Conservation (phyloP, 2,329 filamentous ascomycete species). For the Trichoderma breve region DNA sequence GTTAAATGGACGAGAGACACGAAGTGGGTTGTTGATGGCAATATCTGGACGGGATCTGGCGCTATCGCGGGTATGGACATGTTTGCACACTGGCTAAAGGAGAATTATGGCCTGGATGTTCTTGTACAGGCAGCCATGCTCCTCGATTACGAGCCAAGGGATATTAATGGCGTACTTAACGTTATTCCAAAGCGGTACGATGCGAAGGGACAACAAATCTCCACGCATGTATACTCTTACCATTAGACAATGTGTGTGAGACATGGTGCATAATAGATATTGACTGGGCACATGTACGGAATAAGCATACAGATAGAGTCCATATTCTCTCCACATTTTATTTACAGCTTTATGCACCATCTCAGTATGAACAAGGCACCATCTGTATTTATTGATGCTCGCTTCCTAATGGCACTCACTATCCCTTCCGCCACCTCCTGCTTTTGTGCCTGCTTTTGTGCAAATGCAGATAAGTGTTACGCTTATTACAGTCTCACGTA, state of each 20-base stretch:
- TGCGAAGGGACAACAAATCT: constrained; percentile 31
- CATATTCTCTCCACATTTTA: background rate
- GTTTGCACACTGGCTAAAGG: constrained; percentile 40
- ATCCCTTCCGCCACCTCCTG: background rate
- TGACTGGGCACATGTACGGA: background rate
- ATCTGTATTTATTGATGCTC: background rate
- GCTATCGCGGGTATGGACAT: constrained; percentile 47
- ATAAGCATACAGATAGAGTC: background rate
- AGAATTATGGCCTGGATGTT: constrained; percentile 34
- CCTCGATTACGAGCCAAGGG: constrained; percentile 39
- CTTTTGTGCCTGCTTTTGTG: background rate
- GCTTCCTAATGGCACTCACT: background rate
- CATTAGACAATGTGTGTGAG: background rate
- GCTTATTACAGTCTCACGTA: background rate
- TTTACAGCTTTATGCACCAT: background rate
- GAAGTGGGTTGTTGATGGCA: constrained; percentile 46
- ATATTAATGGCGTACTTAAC: constrained; percentile 30
- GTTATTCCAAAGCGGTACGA: constrained; percentile 32
- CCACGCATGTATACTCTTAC: constrained; percentile 24
- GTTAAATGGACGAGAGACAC: constrained; percentile 44
- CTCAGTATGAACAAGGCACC: background rate
- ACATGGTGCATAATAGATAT: background rate
- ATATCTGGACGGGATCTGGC: constrained; percentile 47
- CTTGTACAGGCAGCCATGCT: constrained; percentile 24
- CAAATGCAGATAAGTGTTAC: background rate